Evolutionary conservation across 2,329 filamentous ascomycete genomes (phyloP).

Genomic region (Xylaria hypoxylon): DNA sequence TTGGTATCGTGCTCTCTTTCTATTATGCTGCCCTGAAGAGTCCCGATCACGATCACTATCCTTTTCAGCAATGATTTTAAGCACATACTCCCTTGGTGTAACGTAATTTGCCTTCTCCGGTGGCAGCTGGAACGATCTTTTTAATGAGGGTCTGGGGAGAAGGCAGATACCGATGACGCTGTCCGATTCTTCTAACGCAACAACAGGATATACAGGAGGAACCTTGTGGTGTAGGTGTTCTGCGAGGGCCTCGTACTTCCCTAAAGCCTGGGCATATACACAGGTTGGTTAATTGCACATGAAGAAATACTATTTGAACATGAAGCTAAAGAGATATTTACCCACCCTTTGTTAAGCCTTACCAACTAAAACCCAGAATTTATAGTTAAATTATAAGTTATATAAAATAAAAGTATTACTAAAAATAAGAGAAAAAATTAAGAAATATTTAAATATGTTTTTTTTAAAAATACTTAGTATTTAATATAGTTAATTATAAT

Average conservation of each 20-base stretch:
- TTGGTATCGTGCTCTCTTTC: background rate
- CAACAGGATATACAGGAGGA: constrained; percentile 15
- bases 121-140: background rate
- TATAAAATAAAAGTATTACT: too few species aligned
- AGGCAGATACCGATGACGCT: constrained; percentile 14
- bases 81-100: constrained; percentile 12
- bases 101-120: background rate
- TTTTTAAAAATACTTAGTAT: too few species aligned
- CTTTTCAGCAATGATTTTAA: constrained; percentile 4
- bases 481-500: too few species aligned
- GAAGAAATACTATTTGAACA: too few species aligned
- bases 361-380: too few species aligned
- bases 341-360: too few species aligned
- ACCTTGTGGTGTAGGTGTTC: constrained; percentile 12
- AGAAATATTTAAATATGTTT: too few species aligned
- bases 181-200: background rate
- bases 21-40: background rate
- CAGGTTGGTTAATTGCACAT: too few species aligned
- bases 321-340: too few species aligned
- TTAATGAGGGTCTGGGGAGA: constrained; percentile 1
- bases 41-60: background rate
- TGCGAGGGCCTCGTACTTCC: constrained; percentile 11
- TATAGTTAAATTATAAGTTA: too few species aligned
- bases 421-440: too few species aligned
- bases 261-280: background rate